Percentiles rank a stretch among this genome's conserved stretches.
phyloP scores from a whole-genome alignment of 2,329 filamentous ascomycete species.

The Fusarium sp. region DNA sequence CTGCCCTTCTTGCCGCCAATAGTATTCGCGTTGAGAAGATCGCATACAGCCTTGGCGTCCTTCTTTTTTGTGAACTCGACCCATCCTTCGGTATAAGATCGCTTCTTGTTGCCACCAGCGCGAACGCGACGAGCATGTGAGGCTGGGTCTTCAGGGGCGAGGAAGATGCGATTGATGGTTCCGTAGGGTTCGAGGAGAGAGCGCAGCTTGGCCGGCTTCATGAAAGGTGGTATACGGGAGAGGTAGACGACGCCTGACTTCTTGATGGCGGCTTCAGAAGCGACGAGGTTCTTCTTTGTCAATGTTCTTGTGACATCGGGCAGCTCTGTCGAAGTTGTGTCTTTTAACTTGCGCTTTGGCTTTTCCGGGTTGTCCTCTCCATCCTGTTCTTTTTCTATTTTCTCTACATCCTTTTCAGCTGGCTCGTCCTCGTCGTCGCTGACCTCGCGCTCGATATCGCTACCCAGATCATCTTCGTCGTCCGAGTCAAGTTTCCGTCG shows the following conservation, averaged over 20 bases:
- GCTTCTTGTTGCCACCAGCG: constrained; percentile 83
- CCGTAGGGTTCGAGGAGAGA: constrained; percentile 80
- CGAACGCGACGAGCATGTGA: constrained; percentile 73
- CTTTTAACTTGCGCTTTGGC: constrained; percentile 38
- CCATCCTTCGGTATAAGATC: constrained; percentile 85
- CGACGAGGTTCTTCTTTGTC: constrained; percentile 73
- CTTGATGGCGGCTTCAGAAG: constrained; percentile 70
- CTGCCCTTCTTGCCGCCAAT: constrained; percentile 86
- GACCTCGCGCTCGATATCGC: constrained; percentile 48
- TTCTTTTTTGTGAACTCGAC: constrained; percentile 81
- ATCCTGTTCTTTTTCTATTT: constrained; percentile 35
- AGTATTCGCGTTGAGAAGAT: constrained; percentile 78
- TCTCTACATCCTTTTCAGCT: constrained; percentile 42
- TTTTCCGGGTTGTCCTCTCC: constrained; percentile 30
- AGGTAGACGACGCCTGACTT: constrained; percentile 86
- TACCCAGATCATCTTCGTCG: constrained; percentile 48
- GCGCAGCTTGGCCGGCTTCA: constrained; percentile 83
- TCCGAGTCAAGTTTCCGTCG: constrained; percentile 65
- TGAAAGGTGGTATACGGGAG: constrained; percentile 85
- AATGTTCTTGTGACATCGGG: constrained; percentile 63
- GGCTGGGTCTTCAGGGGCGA: constrained; percentile 77
- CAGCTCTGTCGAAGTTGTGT: constrained; percentile 48
- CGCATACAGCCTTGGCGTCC: constrained; percentile 79
- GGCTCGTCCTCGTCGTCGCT: constrained; percentile 47
- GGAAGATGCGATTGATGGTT: constrained; percentile 78